These are phyloP conservation scores for Barbarea vulgaris DNA, from an alignment of 345 rosid species.

Conservation along the genomic window DNA sequence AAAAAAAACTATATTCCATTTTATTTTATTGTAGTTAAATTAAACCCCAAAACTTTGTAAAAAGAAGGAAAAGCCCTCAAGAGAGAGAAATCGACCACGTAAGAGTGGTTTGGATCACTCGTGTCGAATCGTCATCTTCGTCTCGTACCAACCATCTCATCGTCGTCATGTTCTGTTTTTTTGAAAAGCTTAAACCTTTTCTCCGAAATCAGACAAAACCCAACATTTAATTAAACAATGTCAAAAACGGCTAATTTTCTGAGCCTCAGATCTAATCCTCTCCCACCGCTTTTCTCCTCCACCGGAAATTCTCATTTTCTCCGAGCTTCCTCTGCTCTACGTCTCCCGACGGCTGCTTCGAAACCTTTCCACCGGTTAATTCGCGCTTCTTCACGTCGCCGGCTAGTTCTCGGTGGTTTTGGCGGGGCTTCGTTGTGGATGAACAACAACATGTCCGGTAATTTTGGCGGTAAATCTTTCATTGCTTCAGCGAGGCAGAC, in stretches of 20 bases:
- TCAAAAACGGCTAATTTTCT: conserved; percentile 45
- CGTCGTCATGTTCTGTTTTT: background rate
- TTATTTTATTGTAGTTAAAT: background rate
- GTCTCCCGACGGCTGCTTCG: conserved; percentile 25
- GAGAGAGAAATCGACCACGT: conserved; percentile 28
- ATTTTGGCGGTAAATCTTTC: conserved; percentile 50
- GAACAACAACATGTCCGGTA: conserved; percentile 50
- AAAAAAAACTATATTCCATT: too few relatives aligned
- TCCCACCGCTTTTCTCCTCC: conserved; percentile 18
- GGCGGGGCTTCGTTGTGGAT: conserved; percentile 62
- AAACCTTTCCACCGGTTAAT: conserved; percentile 29
- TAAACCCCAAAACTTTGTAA: conserved; percentile 1
- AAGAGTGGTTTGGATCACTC: conserved; percentile 32
- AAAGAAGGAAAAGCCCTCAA: background rate
- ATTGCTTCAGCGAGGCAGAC: conserved; percentile 77
- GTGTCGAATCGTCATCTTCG: conserved; percentile 29
- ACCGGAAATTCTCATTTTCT: background rate
- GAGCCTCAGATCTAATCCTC: conserved; percentile 40
- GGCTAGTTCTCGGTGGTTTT: conserved; percentile 54
- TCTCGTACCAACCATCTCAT: background rate
- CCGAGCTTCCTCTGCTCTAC: conserved; percentile 39
- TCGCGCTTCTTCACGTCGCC: conserved; percentile 53
- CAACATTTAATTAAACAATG: conserved; percentile 20
- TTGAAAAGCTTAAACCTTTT: background rate
- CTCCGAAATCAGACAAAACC: conserved; percentile 15